phyloP scores from a whole-genome alignment of 169 alveolate genomes.

The Eimeria maxima region DNA sequence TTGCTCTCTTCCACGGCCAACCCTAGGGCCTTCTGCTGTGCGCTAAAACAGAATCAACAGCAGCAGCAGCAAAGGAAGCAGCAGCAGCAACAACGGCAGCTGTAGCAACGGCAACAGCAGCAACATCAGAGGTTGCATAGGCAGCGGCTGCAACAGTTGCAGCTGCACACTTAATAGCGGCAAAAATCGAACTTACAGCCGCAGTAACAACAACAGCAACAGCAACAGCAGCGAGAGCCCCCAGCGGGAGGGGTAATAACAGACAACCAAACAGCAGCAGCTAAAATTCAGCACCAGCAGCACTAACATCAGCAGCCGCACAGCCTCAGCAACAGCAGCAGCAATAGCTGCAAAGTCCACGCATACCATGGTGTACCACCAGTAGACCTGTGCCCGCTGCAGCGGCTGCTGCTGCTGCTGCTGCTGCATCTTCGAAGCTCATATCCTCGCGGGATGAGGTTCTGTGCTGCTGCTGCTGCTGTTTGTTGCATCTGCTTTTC shows the following conservation, averaged over 20 bases:
- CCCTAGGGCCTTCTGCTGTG: background rate
- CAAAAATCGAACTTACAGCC: background rate
- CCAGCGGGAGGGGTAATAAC: background rate
- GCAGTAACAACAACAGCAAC: background rate
- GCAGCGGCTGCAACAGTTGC: background rate
- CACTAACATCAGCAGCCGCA: background rate
- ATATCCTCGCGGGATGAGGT: background rate
- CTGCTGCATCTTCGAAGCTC: background rate
- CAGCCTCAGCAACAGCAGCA: background rate
- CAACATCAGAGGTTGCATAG: background rate
- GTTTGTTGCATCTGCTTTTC: background rate
- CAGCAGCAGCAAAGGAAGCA: conserved; percentile 21
- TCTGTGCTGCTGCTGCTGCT: background rate
- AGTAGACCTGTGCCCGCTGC: background rate
- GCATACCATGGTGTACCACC: background rate
- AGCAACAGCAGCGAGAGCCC: background rate
- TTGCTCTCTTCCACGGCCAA: background rate
- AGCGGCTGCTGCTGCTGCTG: conserved; percentile 30
- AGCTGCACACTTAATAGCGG: background rate
- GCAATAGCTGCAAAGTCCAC: conserved; percentile 6
- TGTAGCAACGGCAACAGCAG: background rate
- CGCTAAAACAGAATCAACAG: background rate
- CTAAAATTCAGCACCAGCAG: background rate
- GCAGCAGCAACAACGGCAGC: background rate
- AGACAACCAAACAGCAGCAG: background rate